These are phyloP conservation scores for Trypanosoma platydactyli DNA, from an alignment of 208 protist species.

Conservation along the genomic window DNA sequence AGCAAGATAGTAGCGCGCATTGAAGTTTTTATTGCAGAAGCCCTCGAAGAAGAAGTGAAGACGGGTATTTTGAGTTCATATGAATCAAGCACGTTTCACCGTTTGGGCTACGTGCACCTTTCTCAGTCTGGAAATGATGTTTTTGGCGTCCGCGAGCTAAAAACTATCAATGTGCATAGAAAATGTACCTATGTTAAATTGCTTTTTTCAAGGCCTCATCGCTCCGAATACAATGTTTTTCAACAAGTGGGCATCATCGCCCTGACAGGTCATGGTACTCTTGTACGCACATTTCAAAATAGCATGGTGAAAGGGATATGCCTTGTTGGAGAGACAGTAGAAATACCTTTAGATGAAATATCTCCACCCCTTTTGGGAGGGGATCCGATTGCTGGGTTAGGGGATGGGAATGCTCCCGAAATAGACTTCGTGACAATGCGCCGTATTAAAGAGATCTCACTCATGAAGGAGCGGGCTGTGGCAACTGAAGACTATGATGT, in stretches of 20 bases:
- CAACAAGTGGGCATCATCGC: constrained; percentile 86
- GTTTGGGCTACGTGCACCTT: constrained; percentile 82
- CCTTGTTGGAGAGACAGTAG: constrained; percentile 52
- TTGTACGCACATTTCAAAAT: constrained; percentile 40
- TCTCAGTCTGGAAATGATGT: constrained; percentile 53
- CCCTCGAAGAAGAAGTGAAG: constrained; percentile 50
- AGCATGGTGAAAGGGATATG: constrained; percentile 25
- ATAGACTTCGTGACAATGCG: constrained; percentile 34
- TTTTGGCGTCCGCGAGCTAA: constrained; percentile 82
- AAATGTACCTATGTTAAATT: constrained; percentile 87
- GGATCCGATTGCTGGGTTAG: constrained; percentile 1
- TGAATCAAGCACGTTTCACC: constrained; percentile 50
- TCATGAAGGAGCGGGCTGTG: constrained; percentile 75
- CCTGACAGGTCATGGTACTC: constrained; percentile 63
- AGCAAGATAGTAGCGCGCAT: constrained; percentile 84
- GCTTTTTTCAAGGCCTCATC: constrained; percentile 69
- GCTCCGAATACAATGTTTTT: constrained; percentile 84
- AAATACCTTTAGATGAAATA: constrained; percentile 83
- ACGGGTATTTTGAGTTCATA: constrained; percentile 55
- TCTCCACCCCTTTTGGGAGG: constrained; percentile 37
- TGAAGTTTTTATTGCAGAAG: constrained; percentile 73
- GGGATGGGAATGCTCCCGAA: constrained; percentile 18
- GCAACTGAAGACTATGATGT: constrained; percentile 88
- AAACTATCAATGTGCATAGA: constrained; percentile 72
- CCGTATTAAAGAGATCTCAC: constrained; percentile 47